phyloP scores from a whole-genome alignment of 2,329 filamentous ascomycete species.

The Blumeria hordei region DNA sequence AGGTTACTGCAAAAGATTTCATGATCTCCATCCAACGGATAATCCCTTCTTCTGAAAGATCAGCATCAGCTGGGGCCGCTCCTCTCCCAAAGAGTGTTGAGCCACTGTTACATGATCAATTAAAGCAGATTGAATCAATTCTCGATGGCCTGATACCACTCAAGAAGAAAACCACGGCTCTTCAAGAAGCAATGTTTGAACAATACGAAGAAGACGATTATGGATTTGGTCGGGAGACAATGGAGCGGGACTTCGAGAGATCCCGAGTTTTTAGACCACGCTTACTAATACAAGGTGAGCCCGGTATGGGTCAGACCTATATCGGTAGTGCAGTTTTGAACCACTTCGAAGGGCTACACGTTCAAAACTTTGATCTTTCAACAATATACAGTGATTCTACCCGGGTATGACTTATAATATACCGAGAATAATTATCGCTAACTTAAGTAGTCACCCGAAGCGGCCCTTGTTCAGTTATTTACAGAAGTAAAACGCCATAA shows the following conservation, averaged over 20 bases:
- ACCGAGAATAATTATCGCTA: constrained; percentile 2
- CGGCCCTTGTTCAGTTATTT: constrained; percentile 74
- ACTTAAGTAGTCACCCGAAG: constrained; percentile 27
- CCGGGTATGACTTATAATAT: constrained; percentile 26
- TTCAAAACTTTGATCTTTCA: constrained; percentile 81
- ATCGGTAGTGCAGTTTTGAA: constrained; percentile 66
- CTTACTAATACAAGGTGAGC: constrained; percentile 54
- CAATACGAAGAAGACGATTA: constrained; percentile 60
- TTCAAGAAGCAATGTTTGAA: constrained; percentile 86
- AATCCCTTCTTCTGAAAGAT: constrained; percentile 80
- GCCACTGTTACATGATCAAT: constrained; percentile 52
- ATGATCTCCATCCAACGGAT: constrained; percentile 95
- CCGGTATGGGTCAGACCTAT: constrained; percentile 88
- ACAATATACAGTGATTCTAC: constrained; percentile 65
- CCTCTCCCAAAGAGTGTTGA: constrained; percentile 60
- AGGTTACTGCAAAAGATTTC: constrained; percentile 78
- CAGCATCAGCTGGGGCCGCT: constrained; percentile 60
- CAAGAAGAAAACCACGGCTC: constrained; percentile 63
- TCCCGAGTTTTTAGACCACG: constrained; percentile 74
- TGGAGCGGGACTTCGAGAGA: constrained; percentile 57
- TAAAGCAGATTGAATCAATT: constrained; percentile 41
- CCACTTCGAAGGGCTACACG: constrained; percentile 78
- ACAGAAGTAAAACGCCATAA: constrained; percentile 84
- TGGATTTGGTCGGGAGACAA: constrained; percentile 63
- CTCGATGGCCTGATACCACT: constrained; percentile 60